Percentiles rank a stretch among this genome's conserved stretches.
phyloP scores from a whole-genome alignment of 129 eudicot genomes.

The Centaurea solstitialis region DNA sequence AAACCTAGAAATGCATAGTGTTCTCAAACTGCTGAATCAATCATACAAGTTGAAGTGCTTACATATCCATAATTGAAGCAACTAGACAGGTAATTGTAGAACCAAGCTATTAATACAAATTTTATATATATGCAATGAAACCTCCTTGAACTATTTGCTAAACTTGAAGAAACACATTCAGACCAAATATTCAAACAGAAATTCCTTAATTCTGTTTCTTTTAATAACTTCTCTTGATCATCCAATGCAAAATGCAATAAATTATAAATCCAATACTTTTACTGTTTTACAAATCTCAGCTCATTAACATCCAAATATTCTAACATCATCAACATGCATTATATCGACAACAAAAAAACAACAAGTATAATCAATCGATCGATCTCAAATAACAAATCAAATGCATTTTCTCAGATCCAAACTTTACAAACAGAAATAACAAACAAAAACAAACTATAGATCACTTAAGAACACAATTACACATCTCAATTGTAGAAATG shows the following conservation, averaged over 20 bases:
- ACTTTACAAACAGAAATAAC: neutral
- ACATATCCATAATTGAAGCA: neutral
- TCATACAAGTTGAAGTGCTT: neutral
- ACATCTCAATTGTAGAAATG: conserved; percentile 4
- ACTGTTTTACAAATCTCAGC: neutral
- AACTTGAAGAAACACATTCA: neutral
- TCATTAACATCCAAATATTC: conserved; percentile 1
- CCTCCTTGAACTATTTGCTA: neutral
- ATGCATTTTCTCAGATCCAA: conserved; percentile 17
- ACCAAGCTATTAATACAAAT: neutral
- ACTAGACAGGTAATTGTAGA: neutral
- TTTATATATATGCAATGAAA: neutral
- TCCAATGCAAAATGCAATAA: neutral
- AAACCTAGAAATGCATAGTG: neutral
- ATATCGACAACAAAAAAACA: neutral
- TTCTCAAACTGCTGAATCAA: neutral
- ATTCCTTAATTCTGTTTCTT: neutral
- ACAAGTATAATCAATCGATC: neutral
- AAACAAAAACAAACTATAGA: conserved; percentile 5
- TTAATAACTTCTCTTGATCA: neutral
- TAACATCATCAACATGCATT: conserved; percentile 21
- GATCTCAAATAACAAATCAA: conserved; percentile 15
- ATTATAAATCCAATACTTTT: neutral
- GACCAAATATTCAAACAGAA: neutral
- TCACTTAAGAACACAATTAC: neutral